Evolutionary conservation across 495 filamentous ascomycete genomes (phyloP).

Genomic region (Hypoxylon rickii): DNA sequence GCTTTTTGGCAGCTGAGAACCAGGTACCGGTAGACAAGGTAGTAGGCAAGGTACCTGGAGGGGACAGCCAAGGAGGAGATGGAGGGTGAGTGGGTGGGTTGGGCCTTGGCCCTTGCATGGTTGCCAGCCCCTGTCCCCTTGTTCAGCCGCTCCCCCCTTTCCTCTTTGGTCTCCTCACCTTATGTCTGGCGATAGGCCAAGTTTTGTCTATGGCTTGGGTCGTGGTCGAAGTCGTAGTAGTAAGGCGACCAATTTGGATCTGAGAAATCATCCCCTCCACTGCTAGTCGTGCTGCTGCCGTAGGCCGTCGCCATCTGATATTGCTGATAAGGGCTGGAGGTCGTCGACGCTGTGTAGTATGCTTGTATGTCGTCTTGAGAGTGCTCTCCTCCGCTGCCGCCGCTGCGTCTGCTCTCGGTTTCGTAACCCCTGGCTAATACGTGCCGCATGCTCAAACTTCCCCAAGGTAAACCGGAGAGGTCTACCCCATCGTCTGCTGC

Average conservation of each 20-base stretch:
- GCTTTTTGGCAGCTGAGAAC: constrained; percentile 2
- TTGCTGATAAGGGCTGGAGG: constrained; percentile 26
- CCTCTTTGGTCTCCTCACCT: neutral
- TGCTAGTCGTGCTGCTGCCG: constrained; percentile 32
- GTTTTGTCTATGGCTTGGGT: constrained; percentile 22
- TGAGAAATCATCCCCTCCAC: constrained; percentile 36
- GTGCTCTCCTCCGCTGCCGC: constrained; percentile 23
- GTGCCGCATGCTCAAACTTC: constrained; percentile 60
- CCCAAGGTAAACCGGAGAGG: constrained; percentile 67
- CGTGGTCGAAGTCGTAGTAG: constrained; percentile 34
- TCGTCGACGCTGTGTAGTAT: constrained; percentile 27
- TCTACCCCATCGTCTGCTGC: constrained; percentile 46
- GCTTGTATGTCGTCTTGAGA: constrained; percentile 4
- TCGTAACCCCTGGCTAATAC: constrained; percentile 59
- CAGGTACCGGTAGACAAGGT: neutral
- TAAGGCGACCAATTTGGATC: constrained; percentile 32
- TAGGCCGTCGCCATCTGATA: constrained; percentile 27
- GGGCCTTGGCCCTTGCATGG: constrained; percentile 1
- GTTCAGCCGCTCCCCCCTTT: neutral
- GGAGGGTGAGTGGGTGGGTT: neutral
- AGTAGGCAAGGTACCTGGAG: no score
- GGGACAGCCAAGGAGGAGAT: neutral
- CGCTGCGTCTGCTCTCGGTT: constrained; percentile 44
- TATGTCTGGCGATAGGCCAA: constrained; percentile 16
- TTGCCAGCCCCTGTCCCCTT: neutral